phyloP scores from a whole-genome alignment of 164 flowering plant species.

The Macadamia integrifolia region DNA sequence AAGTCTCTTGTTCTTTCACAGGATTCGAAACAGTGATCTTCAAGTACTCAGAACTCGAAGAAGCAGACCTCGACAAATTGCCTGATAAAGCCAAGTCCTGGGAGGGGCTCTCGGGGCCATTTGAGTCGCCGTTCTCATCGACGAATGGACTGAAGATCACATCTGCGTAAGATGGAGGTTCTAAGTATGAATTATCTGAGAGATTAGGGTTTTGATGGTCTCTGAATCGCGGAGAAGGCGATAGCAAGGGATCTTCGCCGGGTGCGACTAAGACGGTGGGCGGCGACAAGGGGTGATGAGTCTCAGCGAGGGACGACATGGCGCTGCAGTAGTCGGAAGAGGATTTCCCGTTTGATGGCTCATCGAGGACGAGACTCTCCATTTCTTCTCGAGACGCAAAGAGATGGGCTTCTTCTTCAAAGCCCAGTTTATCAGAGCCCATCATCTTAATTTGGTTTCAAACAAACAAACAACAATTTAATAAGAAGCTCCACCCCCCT shows the following conservation, averaged over 20 bases:
- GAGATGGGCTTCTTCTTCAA: constrained; percentile 43
- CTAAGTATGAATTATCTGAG: constrained; percentile 22
- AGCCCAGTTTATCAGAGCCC: constrained; percentile 56
- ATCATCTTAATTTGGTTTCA: constrained; percentile 38
- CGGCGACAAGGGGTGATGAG: constrained; percentile 35
- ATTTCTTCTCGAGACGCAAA: constrained; percentile 53
- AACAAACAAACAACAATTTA: background rate
- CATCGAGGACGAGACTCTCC: constrained; percentile 60
- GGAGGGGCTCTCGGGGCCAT: constrained; percentile 27
- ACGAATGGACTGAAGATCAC: constrained; percentile 43
- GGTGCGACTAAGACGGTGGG: constrained; percentile 1
- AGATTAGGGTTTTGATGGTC: constrained; percentile 16
- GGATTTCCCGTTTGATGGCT: constrained; percentile 22
- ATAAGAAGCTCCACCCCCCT: too few species aligned
- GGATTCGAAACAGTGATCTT: constrained; percentile 71
- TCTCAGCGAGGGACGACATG: constrained; percentile 36
- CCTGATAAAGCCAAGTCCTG: constrained; percentile 8
- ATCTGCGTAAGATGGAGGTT: constrained; percentile 44
- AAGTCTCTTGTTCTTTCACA: constrained; percentile 60
- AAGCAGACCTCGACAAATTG: constrained; percentile 24
- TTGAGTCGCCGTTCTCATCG: constrained; percentile 16
- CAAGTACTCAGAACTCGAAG: constrained; percentile 41
- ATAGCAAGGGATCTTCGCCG: constrained; percentile 17
- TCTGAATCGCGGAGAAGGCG: constrained; percentile 3
- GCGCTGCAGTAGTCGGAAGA: constrained; percentile 37